These are phyloP conservation scores for Fusarium ramigenum DNA, from an alignment of 2,329 filamentous ascomycete species.

Conservation along the genomic window DNA sequence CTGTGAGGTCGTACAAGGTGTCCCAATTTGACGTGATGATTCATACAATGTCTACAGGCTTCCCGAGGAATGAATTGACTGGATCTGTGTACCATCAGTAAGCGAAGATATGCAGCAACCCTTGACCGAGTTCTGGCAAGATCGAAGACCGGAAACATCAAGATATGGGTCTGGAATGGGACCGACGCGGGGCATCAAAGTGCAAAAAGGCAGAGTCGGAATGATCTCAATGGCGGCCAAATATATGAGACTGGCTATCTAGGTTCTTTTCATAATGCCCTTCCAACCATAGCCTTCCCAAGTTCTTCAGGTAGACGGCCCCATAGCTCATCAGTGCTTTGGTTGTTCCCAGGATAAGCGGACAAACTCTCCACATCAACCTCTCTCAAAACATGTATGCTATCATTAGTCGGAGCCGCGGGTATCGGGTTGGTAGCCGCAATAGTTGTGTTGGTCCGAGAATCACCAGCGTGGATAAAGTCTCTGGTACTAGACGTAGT, in stretches of 20 bases:
- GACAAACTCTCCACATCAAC: conserved; percentile 25
- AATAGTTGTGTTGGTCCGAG: not conserved
- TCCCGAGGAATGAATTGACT: not conserved
- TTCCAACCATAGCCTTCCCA: not conserved
- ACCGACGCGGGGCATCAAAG: too few relatives aligned
- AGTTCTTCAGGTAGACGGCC: not conserved
- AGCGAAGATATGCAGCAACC: too few relatives aligned
- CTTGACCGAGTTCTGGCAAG: too few relatives aligned
- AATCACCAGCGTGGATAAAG: not conserved
- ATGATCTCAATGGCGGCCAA: too few relatives aligned
- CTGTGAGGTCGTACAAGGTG: not conserved
- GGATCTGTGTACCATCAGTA: too few relatives aligned
- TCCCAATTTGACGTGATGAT: not conserved
- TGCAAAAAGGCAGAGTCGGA: too few relatives aligned
- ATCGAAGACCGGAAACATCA: too few relatives aligned
- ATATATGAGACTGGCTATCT: too few relatives aligned
- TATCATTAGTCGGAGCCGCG: not conserved
- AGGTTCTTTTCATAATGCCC: not conserved
- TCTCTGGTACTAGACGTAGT: not conserved
- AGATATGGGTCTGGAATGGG: too few relatives aligned
- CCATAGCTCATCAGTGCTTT: conserved; percentile 26
- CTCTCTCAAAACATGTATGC: conserved; percentile 22
- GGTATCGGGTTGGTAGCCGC: not conserved
- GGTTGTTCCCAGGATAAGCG: not conserved
- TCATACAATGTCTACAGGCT: too few relatives aligned